Conservation (phyloP, 1,284 basidiomycete genomes). For the Pisolithus thermaeus region DNA sequence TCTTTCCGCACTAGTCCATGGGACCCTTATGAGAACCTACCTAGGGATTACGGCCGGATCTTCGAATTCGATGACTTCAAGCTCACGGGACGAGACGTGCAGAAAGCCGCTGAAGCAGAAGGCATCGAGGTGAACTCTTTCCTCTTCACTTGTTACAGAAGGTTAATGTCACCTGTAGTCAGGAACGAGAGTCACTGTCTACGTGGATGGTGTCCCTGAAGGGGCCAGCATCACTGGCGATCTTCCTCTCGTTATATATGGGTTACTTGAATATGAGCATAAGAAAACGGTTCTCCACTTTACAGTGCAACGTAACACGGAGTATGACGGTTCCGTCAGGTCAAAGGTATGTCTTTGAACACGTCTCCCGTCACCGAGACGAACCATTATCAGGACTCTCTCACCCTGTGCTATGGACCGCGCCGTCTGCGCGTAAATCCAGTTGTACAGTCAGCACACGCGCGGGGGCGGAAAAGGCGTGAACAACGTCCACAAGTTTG, state of each 20-base stretch:
- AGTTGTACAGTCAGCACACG: slow-evolving; percentile 88
- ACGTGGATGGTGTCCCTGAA: slow-evolving; percentile 67
- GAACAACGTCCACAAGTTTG: slow-evolving; percentile 98
- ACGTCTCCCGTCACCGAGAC: neutral
- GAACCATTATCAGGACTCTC: slow-evolving; percentile 58
- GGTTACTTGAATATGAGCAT: slow-evolving; percentile 91
- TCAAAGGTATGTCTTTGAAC: slow-evolving; percentile 66
- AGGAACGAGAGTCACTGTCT: slow-evolving; percentile 74
- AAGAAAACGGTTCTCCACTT: slow-evolving; percentile 95
- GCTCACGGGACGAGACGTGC: slow-evolving; percentile 76
- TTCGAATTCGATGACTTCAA: slow-evolving; percentile 97
- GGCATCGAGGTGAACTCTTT: slow-evolving; percentile 53
- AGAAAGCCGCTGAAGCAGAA: slow-evolving; percentile 52
- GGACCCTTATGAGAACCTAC: slow-evolving; percentile 97
- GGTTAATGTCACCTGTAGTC: slow-evolving; percentile 40
- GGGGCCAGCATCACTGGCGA: slow-evolving; percentile 33
- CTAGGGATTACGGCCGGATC: slow-evolving; percentile 89
- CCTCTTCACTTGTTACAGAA: neutral
- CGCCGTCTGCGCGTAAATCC: slow-evolving; percentile 82
- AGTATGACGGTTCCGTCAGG: slow-evolving; percentile 82
- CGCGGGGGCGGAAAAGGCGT: slow-evolving; percentile 84
- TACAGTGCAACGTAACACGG: slow-evolving; percentile 91
- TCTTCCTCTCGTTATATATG: slow-evolving; percentile 72
- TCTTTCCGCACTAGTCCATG: slow-evolving; percentile 94
- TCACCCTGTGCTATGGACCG: slow-evolving; percentile 87